Evolutionary conservation across 345 rosid genomes (phyloP), one percentile per base, ranked within the genome.

Genomic region (Gossypium ekmanianum): DNA sequence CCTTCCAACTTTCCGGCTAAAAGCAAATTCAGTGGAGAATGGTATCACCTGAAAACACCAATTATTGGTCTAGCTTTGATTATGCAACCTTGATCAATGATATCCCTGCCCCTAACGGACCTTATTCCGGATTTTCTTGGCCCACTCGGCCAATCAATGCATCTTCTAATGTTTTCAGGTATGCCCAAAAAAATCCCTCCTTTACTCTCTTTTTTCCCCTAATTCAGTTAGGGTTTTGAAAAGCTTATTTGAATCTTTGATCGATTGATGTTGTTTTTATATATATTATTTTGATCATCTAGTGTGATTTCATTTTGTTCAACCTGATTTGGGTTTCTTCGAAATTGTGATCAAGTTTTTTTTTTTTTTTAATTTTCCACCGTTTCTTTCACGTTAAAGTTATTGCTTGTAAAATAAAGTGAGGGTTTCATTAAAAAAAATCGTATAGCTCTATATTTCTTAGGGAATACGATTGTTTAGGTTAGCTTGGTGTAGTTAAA

Each of bases 1-100:
- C 29, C n/a, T 43, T 29, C 22, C 22, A 22, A 22, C 22, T 22
- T 22, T 22, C 77, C 57, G 63, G 81, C 58, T 67, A 68, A 75
- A 39, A 65, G 57, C 73, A 9, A 27, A 8, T 18, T 50, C 22
- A 16, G 3, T 50, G 68, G 81, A 78, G 74, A 84, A 94, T 89
- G 94, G 97, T 84, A 47, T 86, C 94, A 1, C 93, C 93, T 48
- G 98, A 89, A 72, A 87, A 78, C 84, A 61, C 85, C 67, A 88
- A 86, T 79, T 91, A 65, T 52, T 75, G 72, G 77, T 65, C 72
- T 45, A 54, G 92, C 88, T 79, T 86, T 27, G 87, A 79, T 10
- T 96, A 89, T 58, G 88, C 80, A 59, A 85, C 84, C 61, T 43
- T 89, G 82, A 91, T 92, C 74, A 94, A 94, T 71, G 98, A 91